phyloP scores from a whole-genome alignment of 345 rosid genomes.

The Salix caprea region DNA sequence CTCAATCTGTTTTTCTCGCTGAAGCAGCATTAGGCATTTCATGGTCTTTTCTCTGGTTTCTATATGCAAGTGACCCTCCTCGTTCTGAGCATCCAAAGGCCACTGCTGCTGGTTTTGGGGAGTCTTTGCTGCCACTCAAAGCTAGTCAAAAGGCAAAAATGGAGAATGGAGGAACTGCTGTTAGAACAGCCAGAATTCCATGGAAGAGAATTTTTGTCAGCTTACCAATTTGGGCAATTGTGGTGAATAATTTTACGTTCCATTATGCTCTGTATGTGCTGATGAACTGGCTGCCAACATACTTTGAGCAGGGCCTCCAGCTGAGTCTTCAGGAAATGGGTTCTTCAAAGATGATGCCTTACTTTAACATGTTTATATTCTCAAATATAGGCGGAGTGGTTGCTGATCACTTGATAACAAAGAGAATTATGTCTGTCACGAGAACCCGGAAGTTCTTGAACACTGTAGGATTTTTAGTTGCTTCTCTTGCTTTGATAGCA shows the following conservation, averaged over 20 bases:
- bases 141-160: conserved; percentile 52
- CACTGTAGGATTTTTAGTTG: conserved; percentile 73
- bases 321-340: conserved; percentile 94
- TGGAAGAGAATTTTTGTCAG: conserved; percentile 78
- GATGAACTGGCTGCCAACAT: conserved; percentile 98
- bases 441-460: conserved; percentile 75
- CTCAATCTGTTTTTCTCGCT: conserved; percentile 78
- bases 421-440: conserved; percentile 68
- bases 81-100: conserved; percentile 91
- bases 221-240: conserved; percentile 87
- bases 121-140: conserved; percentile 63
- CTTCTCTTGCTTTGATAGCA: conserved; percentile 74
- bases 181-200: conserved; percentile 57
- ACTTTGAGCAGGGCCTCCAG: conserved; percentile 83
- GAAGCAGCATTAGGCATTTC: conserved; percentile 80
- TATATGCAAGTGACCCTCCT: conserved; percentile 82
- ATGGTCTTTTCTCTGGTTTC: conserved; percentile 87
- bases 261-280: conserved; percentile 88
- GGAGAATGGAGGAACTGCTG: conserved; percentile 47
- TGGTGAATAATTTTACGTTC: conserved; percentile 90
- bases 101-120: conserved; percentile 81
- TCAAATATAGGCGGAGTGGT: conserved; percentile 91
- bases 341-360: conserved; percentile 95
- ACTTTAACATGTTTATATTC: conserved; percentile 94
- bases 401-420: conserved; percentile 84